Evolutionary conservation across 768 basidiomycete species (phyloP).

Genomic region (Rhizopogon vulgaris): DNA sequence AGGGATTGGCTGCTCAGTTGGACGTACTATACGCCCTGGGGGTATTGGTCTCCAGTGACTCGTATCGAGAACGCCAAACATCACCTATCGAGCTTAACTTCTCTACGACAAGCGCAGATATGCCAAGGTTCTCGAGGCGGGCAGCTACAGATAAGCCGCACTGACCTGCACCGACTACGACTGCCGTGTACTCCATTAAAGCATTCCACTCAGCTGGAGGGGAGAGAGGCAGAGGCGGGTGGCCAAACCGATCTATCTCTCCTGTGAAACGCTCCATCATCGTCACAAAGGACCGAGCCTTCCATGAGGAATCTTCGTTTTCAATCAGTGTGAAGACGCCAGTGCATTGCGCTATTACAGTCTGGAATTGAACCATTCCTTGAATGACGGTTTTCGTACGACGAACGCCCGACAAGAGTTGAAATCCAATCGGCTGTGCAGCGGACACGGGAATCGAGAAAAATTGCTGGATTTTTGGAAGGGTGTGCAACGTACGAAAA

Average conservation of each 20-base stretch:
- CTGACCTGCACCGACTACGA: constrained; percentile 40
- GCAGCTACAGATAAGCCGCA: constrained; percentile 16
- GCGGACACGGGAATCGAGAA: background rate
- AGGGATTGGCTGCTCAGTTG: background rate
- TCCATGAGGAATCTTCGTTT: constrained; percentile 4
- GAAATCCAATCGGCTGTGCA: constrained; percentile 1
- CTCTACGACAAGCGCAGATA: constrained; percentile 54
- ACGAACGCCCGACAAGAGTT: background rate
- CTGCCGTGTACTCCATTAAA: constrained; percentile 25
- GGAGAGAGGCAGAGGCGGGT: background rate
- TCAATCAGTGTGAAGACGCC: constrained; percentile 2
- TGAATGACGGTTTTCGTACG: background rate
- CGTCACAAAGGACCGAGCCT: constrained; percentile 2
- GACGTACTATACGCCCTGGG: constrained; percentile 6
- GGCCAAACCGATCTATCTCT: background rate
- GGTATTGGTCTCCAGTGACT: constrained; percentile 34
- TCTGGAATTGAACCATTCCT: constrained; percentile 4
- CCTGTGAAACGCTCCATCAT: constrained; percentile 1
- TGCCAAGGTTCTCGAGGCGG: constrained; percentile 36
- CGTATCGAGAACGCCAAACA: constrained; percentile 62
- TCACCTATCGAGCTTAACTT: constrained; percentile 54
- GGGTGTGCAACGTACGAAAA: constrained; percentile 2
- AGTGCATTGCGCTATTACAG: constrained; percentile 1
- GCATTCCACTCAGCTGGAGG: constrained; percentile 8
- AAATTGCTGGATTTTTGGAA: background rate